These are phyloP conservation scores for Uronychia binucleata DNA, from an alignment of 73 alveolate genomes.

Conservation along the genomic window DNA sequence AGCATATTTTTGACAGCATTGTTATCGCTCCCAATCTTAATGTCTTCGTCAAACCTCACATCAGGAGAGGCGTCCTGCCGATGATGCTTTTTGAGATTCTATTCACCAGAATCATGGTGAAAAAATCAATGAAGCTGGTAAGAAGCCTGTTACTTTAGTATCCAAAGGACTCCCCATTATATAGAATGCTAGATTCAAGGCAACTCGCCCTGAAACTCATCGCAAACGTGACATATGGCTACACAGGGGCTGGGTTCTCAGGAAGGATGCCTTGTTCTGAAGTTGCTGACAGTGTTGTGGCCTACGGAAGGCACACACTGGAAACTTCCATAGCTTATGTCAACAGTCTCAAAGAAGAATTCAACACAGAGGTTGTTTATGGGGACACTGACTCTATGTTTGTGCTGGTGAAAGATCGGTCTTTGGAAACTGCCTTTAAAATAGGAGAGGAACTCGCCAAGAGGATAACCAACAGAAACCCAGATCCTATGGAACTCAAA, in stretches of 20 bases:
- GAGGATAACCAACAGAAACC: slow-evolving; percentile 80
- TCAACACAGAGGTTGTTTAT: slow-evolving; percentile 94
- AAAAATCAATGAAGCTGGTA: slow-evolving; percentile 84
- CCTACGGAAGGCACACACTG: slow-evolving; percentile 90
- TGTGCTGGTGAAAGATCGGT: slow-evolving; percentile 77
- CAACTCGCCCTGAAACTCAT: slow-evolving; percentile 91
- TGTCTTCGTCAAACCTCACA: slow-evolving; percentile 86
- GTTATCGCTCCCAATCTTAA: slow-evolving; percentile 89
- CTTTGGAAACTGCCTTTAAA: slow-evolving; percentile 87
- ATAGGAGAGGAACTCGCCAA: slow-evolving; percentile 87
- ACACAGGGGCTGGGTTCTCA: slow-evolving; percentile 98
- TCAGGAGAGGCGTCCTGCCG: slow-evolving; percentile 93
- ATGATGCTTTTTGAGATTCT: slow-evolving; percentile 90
- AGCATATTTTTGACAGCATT: slow-evolving; percentile 62
- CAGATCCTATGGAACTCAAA: slow-evolving; percentile 95
- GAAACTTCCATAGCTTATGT: slow-evolving; percentile 78
- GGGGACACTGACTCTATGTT: slow-evolving; percentile 99
- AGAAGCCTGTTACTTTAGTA: slow-evolving; percentile 12
- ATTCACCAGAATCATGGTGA: slow-evolving; percentile 95
- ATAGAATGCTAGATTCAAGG: slow-evolving; percentile 85
- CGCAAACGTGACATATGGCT: slow-evolving; percentile 97
- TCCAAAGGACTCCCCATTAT: slow-evolving; percentile 72
- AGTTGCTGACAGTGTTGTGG: slow-evolving; percentile 96
- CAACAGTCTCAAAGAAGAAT: slow-evolving; percentile 60
- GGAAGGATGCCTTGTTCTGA: slow-evolving; percentile 99